A percentile compares a stretch with the other conserved stretches of the same genome.
phyloP scores from a whole-genome alignment of 257 asterid genomes.

The Nicotiana benthamiana region DNA sequence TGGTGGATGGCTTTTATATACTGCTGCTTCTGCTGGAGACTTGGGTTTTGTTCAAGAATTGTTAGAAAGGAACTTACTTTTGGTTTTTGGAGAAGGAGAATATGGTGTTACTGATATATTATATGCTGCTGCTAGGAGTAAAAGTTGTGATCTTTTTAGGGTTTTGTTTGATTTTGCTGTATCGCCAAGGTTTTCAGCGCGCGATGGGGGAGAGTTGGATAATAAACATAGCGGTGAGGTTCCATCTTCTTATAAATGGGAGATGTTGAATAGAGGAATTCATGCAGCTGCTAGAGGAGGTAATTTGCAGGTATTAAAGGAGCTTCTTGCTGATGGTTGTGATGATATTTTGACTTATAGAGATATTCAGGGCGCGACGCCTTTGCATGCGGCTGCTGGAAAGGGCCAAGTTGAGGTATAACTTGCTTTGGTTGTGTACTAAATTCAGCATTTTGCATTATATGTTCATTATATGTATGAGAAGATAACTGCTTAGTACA shows the following conservation, averaged over 20 bases:
- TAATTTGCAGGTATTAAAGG: slow-evolving; percentile 54
- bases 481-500: background rate
- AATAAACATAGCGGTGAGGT: slow-evolving; percentile 44
- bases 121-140: slow-evolving; percentile 86
- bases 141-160: slow-evolving; percentile 52
- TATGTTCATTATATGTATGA: background rate
- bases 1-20: slow-evolving; percentile 93
- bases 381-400: slow-evolving; percentile 87
- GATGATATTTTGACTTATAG: slow-evolving; percentile 54
- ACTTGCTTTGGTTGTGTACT: background rate
- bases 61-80: slow-evolving; percentile 64
- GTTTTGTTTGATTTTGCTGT: slow-evolving; percentile 56
- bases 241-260: slow-evolving; percentile 70
- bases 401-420: slow-evolving; percentile 80
- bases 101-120: slow-evolving; percentile 82
- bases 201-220: slow-evolving; percentile 28
- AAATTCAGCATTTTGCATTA: background rate
- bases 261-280: slow-evolving; percentile 74
- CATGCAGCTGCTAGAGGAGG: slow-evolving; percentile 99
- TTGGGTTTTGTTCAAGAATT: slow-evolving; percentile 51
- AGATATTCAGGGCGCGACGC: slow-evolving; percentile 66
- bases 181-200: slow-evolving; percentile 45
- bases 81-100: slow-evolving; percentile 91
- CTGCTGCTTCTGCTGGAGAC: slow-evolving; percentile 96
- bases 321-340: slow-evolving; percentile 54